Evolutionary conservation across 371 early-diverging fungal species (phyloP).

Genomic region (Lichtheimia ornata): DNA sequence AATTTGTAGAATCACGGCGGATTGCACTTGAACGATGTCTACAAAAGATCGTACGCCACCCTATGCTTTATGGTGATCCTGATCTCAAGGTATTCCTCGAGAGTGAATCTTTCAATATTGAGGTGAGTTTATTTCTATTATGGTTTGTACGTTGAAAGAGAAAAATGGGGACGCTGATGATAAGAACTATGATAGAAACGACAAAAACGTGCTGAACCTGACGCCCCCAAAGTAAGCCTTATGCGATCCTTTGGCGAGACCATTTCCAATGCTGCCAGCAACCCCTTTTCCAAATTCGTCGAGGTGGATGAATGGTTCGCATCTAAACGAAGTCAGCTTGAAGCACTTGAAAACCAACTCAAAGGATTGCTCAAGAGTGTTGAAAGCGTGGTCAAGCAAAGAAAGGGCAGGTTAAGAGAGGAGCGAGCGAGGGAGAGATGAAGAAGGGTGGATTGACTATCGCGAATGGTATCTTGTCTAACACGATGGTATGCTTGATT

Average conservation of each 20-base stretch:
- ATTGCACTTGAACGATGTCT: conserved; percentile 84
- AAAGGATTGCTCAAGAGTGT: conserved; percentile 80
- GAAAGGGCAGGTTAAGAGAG: conserved; percentile 53
- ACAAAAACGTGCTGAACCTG: conserved; percentile 52
- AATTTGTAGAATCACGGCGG: conserved; percentile 91
- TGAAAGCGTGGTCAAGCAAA: conserved; percentile 79
- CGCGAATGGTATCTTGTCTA: not conserved
- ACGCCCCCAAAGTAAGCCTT: conserved; percentile 35
- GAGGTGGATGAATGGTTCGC: conserved; percentile 76
- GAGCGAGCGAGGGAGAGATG: too few species aligned
- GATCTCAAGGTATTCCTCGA: conserved; percentile 88
- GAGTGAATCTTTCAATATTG: conserved; percentile 79
- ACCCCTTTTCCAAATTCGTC: conserved; percentile 47
- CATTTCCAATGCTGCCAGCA: conserved; percentile 43
- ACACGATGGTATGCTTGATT: not conserved
- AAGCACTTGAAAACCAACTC: conserved; percentile 84
- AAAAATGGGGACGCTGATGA: not conserved
- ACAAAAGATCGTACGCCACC: conserved; percentile 81
- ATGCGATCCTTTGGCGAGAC: conserved; percentile 52
- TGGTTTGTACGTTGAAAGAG: not conserved
- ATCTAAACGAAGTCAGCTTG: conserved; percentile 76
- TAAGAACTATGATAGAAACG: conserved; percentile 27
- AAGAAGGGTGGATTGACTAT: not conserved
- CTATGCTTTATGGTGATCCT: conserved; percentile 80
- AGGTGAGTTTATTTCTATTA: conserved; percentile 35